Percentiles rank a stretch among this genome's conserved stretches.
These are phyloP conservation scores for Ogataea populi-albae DNA, from an alignment of 805 yeast genomes.

Conservation along the genomic window DNA sequence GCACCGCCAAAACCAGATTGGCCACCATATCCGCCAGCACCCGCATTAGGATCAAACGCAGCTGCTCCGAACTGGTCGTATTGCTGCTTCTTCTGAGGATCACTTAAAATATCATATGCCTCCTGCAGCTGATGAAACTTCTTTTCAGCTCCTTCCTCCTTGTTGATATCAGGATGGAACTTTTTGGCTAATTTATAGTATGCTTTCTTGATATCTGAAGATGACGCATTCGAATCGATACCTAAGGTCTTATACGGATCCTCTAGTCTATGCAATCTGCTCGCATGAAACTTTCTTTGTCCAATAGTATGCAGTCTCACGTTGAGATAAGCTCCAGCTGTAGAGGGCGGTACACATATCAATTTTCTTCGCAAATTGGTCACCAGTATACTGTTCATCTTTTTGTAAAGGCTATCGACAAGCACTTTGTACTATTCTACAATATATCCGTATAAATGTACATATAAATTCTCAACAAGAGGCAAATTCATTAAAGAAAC, in stretches of 20 bases:
- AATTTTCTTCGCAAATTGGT: not conserved
- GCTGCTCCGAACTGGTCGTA: slow-evolving; percentile 90
- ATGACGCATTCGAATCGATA: slow-evolving; percentile 63
- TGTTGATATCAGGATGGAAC: slow-evolving; percentile 95
- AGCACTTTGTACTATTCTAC: no score
- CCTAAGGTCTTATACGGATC: slow-evolving; percentile 90
- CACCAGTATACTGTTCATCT: slow-evolving; percentile 3
- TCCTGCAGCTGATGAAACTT: slow-evolving; percentile 91
- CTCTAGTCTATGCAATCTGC: slow-evolving; percentile 31
- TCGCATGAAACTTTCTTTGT: slow-evolving; percentile 42
- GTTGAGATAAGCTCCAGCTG: no score
- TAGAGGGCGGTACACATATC: not conserved
- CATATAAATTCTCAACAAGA: not conserved
- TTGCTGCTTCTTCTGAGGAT: slow-evolving; percentile 79
- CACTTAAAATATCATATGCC: slow-evolving; percentile 88
- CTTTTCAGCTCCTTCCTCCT: slow-evolving; percentile 82
- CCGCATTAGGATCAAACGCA: slow-evolving; percentile 67
- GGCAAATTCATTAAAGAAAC: no score
- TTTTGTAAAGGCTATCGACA: no score
- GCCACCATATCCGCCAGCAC: slow-evolving; percentile 48
- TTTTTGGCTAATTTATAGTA: slow-evolving; percentile 91
- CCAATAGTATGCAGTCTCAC: no score
- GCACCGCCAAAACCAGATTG: slow-evolving; percentile 45
- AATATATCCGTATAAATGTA: not conserved
- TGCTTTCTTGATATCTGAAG: slow-evolving; percentile 89